Base-by-base conservation (phyloP, 345 rosid genomes). In the Citrus hindsii region DNA sequence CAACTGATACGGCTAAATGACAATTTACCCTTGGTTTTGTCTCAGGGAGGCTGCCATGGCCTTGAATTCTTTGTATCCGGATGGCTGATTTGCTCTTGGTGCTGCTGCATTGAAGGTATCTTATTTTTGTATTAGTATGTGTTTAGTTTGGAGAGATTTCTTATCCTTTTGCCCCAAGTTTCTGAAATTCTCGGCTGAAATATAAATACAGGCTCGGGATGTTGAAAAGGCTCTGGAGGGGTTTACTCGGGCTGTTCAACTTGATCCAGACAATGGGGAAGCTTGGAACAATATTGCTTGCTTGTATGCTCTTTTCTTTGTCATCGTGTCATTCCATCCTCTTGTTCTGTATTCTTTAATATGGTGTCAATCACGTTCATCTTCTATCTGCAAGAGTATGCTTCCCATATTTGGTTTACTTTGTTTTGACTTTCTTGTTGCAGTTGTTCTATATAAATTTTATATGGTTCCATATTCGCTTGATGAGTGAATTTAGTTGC, bases 261-360 rank as follows among this genome's bases (percentile, higher is more conserved):
- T 96, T 81, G 97, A 94, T 90, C 99, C 99, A 79, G 99, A 96
- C 67, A 94, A 94, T 85, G 98, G 99, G 35, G 97, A 96, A 84
- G 97, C 99, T 37, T 96, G 98, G 99, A 94, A 96, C 76, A 94
- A 91, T 77, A 92, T 96, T 85, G 99, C 97, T 85, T 94, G 97
- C 77, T 82, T 96, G 99, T 96, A 88, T 76, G 97, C 82, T 73
- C 71, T 78, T 38, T 46, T 84, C 35, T 14, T 12, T 38, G 53
- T 77, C 6, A 18, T 46, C 28, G 51, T 27, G 32, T 16, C 60
- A 14, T n/a, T 30, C 6, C 73, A 22, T 68, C 22, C 46, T 6
- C 71, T 28, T 28, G 10, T 25, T 75, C 40, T 60, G n/a, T 71
- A 35, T 35, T 48, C 51, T n/a, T 27, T 4, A 61, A 53, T 61